Percentiles rank a stretch among this genome's conserved stretches.
Conservation (phyloP, 2,329 filamentous ascomycete genomes). For the Phaeosphaeria sp. region DNA sequence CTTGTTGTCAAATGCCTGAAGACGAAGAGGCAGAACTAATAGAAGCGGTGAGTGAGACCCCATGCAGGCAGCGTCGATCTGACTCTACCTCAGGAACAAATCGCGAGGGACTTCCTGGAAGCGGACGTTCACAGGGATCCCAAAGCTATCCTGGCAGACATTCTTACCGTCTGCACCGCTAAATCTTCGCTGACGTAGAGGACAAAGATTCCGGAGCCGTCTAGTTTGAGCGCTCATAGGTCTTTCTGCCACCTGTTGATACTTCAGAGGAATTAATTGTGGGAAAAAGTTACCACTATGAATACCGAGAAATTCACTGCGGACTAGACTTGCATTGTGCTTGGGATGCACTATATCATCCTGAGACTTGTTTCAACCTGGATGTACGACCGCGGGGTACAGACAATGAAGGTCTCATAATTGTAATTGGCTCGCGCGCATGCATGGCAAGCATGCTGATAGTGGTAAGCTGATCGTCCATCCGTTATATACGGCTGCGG, state of each 20-base stretch:
- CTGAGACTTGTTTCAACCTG: neutral
- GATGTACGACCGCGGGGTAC: neutral
- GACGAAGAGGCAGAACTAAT: conserved; percentile 71
- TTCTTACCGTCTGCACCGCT: conserved; percentile 36
- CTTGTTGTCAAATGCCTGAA: conserved; percentile 71
- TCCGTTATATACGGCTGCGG: neutral
- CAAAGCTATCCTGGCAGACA: conserved; percentile 44
- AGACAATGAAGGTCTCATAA: neutral
- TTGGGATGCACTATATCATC: neutral
- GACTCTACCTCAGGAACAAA: conserved; percentile 43
- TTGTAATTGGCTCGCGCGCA: neutral
- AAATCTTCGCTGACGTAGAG: conserved; percentile 11
- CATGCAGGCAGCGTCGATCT: neutral
- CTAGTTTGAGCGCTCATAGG: neutral
- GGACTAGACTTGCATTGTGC: neutral
- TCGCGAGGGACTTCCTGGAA: conserved; percentile 53
- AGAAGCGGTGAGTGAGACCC: conserved; percentile 65
- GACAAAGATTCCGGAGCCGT: neutral
- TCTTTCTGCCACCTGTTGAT: neutral
- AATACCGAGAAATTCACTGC: neutral
- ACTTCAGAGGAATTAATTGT: too few species aligned
- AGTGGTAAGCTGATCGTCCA: conserved; percentile 1
- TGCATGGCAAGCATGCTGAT: neutral
- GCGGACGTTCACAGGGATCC: conserved; percentile 45
- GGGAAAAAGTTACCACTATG: too few species aligned